Evolutionary conservation across 179 eudicot genomes (phyloP).

Genomic region (Beta corolliflora): DNA sequence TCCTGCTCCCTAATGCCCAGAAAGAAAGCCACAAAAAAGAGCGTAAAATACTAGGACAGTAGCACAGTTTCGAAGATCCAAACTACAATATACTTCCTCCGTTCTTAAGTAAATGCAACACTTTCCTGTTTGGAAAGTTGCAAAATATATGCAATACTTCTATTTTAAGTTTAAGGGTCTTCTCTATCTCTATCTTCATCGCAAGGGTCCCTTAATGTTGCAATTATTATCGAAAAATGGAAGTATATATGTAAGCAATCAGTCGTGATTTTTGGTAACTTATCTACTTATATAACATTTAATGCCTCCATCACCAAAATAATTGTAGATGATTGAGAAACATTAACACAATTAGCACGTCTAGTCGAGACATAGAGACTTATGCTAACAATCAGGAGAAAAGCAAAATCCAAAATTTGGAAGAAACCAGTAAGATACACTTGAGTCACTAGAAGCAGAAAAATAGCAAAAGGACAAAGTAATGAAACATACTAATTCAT

Average conservation of each 20-base stretch:
- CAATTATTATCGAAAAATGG: too few species aligned
- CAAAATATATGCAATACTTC: too few species aligned
- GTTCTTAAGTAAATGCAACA: too few species aligned
- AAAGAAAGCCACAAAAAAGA: slow-evolving; percentile 2
- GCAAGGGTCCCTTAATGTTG: too few species aligned
- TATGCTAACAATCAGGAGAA: background rate
- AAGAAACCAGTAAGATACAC: background rate
- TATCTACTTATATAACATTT: too few species aligned
- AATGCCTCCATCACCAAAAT: background rate
- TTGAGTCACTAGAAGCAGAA: slow-evolving; percentile 1
- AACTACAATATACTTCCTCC: too few species aligned
- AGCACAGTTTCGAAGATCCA: background rate
- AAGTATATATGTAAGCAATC: too few species aligned
- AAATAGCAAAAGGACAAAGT: background rate
- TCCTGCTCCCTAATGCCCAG: background rate
- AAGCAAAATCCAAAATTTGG: background rate
- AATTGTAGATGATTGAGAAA: background rate
- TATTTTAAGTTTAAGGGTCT: too few species aligned
- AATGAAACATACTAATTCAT: slow-evolving; percentile 43
- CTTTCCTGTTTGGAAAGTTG: too few species aligned
- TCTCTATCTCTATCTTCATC: too few species aligned
- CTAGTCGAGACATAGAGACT: background rate
- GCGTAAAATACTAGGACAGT: background rate
- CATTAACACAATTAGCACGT: background rate
- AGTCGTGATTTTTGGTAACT: too few species aligned